Base-by-base conservation (phyloP, 2,329 filamentous ascomycete genomes). In the Fusarium transvaalense region DNA sequence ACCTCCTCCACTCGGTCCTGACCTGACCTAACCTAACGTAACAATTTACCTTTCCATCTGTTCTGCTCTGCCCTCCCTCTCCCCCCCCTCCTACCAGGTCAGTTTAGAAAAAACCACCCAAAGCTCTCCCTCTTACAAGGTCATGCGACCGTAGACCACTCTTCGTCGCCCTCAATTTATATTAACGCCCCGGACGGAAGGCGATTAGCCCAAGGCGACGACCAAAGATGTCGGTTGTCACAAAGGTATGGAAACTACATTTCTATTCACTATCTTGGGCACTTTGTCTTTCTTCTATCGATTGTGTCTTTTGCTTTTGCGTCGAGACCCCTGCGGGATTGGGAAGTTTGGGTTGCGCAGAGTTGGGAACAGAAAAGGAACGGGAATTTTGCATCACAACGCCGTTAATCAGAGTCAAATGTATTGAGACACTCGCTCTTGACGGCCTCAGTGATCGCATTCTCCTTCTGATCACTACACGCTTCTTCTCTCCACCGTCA, bases 141-240 rank as follows among this genome's bases (percentile, higher is more conserved):
- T 79, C 78, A 80, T 80, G 78, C 78, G 72, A 79, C 76, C 77
- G 74, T 78, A 78, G 61, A 78, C 73, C 70, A 72, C 72, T 74
- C 68, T 74, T 73, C 68, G 76, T 77, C 76, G 76, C 76, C 76
- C 77, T 76, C 72, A 76, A 71, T 73, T 66, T 71, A 60, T 69
- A 68, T 74, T 72, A 51, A 74, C 71, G 71, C 75, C 73, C 74
- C 73, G 74, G 76, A 78, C 77, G 76, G 75, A 75, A 85, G 84
- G 84, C 84, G 83, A 84, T 80, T 79, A 82, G 81, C 78, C 78
- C 69, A 81, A 68, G 78, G 85, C 82, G 78, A 78, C 78, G 66
- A 69, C 63, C 23, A 69, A 86, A 87, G 78, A 88, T 88, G 86
- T 87, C 85, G 82, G 84, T 88, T 84, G 85, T 82, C 81, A 85